phyloP scores from a whole-genome alignment of 1,284 basidiomycete species.

The Apiotrichum sp. region DNA sequence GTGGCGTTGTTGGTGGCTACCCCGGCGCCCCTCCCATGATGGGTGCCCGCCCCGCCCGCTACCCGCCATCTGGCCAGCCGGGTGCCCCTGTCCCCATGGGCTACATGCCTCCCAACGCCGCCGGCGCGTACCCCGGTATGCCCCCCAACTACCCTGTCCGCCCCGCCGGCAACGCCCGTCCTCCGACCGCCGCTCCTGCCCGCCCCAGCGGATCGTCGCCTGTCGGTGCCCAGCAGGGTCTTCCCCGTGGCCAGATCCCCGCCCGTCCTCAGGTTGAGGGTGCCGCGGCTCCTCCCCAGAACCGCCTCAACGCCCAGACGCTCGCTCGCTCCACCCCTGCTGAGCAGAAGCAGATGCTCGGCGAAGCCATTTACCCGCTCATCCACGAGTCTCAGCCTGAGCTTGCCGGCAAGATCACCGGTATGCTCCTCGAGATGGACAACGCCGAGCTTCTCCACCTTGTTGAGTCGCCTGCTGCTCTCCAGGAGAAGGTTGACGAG shows the following conservation, averaged over 20 bases:
- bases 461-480: constrained; percentile 69
- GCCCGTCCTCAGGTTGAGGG: constrained; percentile 51
- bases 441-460: constrained; percentile 82
- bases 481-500: constrained; percentile 82
- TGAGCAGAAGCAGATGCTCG: constrained; percentile 96
- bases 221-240: constrained; percentile 47
- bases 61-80: constrained; percentile 62
- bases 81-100: constrained; percentile 35
- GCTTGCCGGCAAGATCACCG: constrained; percentile 93
- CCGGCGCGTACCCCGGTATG: constrained; percentile 52
- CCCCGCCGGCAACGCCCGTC: constrained; percentile 33
- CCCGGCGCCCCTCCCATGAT: constrained; percentile 69
- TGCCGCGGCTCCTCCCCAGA: constrained; percentile 37
- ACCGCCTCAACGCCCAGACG: constrained; percentile 49
- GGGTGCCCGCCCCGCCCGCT: constrained; percentile 65
- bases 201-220: constrained; percentile 46
- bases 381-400: constrained; percentile 73
- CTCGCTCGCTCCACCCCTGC: constrained; percentile 69
- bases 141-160: constrained; percentile 40
- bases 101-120: constrained; percentile 53
- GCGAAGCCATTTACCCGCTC: constrained; percentile 85
- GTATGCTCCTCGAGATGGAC: constrained; percentile 97
- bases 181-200: constrained; percentile 48
- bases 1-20: constrained; percentile 22
- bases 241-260: constrained; percentile 38